Evolutionary conservation across 495 filamentous ascomycete genomes (phyloP), one percentile per base, ranked within the genome.

Genomic region (Hypoxylon trugodes): DNA sequence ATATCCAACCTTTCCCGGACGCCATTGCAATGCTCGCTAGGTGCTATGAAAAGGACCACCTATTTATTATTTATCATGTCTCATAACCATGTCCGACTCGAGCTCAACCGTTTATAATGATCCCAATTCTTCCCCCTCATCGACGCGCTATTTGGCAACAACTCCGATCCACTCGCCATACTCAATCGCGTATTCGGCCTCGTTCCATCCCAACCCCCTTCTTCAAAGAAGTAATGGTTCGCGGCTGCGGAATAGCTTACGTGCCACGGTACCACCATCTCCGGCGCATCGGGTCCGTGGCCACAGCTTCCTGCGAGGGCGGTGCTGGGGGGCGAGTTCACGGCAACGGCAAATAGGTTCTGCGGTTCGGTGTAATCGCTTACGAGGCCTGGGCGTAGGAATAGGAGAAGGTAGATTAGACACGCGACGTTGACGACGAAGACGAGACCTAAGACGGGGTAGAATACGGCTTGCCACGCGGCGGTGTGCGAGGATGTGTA

Each of bases 341-440:
- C 72, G 1, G 89, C 84, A 0, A 92, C 72, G 1, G 86, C 73
- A 69, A 92, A 92, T 0, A 91, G 72, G 59, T 91, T 91, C 45
- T 83, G 82, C 1, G 89, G 89, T 58, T 93, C 89, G 10, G 87
- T 90, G 73, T 88, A 92, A 70, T 92, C 90, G 8, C 86, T 69
- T 12, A 91, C 77, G 36, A 89, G 86, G 13, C 82, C 81, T 1
- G 76, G 45, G 74, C 74, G 41, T 69, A 56, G 50, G 41, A 63
- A 62, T 47, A 84, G 40, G 61, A 88, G n/a, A n/a, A n/a, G 75
- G 69, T 87, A 88, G 4, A 75, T 60, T n/a, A 92, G 74, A 46
- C 85, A 86, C 24, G 85, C 73, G 33, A 84, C 65, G 69, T 89
- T 90, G 41, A 86, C 84, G 46, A 84, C 51, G 72, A 90, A 90